A percentile compares a stretch with the other conserved stretches of the same genome.
Conservation (phyloP, 2,329 filamentous ascomycete species). For the Parascedosporium putredinis region DNA sequence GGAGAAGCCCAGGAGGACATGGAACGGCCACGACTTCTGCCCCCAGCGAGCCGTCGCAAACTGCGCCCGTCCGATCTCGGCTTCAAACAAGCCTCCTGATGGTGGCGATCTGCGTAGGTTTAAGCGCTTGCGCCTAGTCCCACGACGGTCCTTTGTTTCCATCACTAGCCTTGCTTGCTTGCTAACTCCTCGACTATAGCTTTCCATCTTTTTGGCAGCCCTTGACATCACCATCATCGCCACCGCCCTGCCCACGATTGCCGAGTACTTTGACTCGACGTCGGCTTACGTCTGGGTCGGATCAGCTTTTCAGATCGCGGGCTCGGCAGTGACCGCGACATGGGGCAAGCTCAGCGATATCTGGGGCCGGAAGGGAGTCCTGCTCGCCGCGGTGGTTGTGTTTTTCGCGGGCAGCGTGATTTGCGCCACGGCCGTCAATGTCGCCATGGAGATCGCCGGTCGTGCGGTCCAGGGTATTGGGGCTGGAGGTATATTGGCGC, state of each 20-base stretch:
- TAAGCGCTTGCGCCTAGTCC: no score
- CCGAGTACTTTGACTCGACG: constrained; percentile 46
- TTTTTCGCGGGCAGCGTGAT: constrained; percentile 40
- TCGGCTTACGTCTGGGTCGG: constrained; percentile 71
- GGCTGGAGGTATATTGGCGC: constrained; percentile 34
- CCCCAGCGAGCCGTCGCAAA: no score
- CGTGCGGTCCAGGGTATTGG: constrained; percentile 38
- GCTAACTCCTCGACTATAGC: constrained; percentile 10
- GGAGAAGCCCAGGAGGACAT: no score
- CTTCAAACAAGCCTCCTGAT: not conserved
- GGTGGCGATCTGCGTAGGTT: not conserved
- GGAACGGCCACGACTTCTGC: no score
- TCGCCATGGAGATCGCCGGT: constrained; percentile 36
- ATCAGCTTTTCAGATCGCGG: constrained; percentile 59
- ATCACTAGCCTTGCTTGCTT: not conserved
- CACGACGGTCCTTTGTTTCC: not conserved
- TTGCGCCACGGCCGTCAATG: constrained; percentile 30
- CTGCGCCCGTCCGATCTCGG: no score
- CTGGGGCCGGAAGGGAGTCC: constrained; percentile 41
- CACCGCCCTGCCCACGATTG: constrained; percentile 52
- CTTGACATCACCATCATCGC: constrained; percentile 49
- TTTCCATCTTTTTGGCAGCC: constrained; percentile 30
- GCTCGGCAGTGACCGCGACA: constrained; percentile 54
- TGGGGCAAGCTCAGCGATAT: constrained; percentile 44
- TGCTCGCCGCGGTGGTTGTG: constrained; percentile 32